Evolutionary conservation across 129 eudicot genomes (phyloP).

Genomic region (Ambrosia artemisiifolia): DNA sequence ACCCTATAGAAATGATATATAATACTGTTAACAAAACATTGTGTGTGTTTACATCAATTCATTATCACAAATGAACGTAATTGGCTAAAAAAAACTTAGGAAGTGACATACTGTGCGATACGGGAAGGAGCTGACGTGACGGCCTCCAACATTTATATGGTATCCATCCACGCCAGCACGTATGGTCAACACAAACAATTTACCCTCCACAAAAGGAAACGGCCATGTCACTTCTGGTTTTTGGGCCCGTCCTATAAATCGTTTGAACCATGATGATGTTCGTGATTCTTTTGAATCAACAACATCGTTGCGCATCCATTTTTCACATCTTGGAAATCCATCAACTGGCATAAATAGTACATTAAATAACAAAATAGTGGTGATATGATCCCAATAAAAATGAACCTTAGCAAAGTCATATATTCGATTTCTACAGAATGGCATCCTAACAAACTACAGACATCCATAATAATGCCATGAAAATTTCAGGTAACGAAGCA

Average conservation of each 20-base stretch:
- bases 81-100: background rate
- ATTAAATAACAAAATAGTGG: slow-evolving; percentile 2
- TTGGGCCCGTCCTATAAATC: slow-evolving; percentile 89
- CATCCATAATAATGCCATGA: background rate
- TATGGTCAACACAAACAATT: slow-evolving; percentile 74
- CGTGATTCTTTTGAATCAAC: slow-evolving; percentile 65
- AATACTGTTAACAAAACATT: background rate
- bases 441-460: background rate
- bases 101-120: slow-evolving; percentile 69
- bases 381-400: background rate
- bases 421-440: background rate
- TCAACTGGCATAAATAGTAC: slow-evolving; percentile 59
- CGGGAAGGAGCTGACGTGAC: slow-evolving; percentile 86
- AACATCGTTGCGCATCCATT: slow-evolving; percentile 77
- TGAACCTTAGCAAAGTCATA: slow-evolving; percentile 6
- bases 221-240: slow-evolving; percentile 95
- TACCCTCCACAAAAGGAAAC: slow-evolving; percentile 83
- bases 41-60: background rate
- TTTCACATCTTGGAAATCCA: slow-evolving; percentile 85
- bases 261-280: slow-evolving; percentile 76
- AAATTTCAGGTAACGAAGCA: background rate
- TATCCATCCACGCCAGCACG: slow-evolving; percentile 97
- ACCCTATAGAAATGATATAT: slow-evolving; percentile 49
- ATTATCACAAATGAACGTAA: slow-evolving; percentile 11
- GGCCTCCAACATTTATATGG: slow-evolving; percentile 84